Base-by-base conservation (phyloP, 352 stramenopile species). In the Phytophthora sp. region DNA sequence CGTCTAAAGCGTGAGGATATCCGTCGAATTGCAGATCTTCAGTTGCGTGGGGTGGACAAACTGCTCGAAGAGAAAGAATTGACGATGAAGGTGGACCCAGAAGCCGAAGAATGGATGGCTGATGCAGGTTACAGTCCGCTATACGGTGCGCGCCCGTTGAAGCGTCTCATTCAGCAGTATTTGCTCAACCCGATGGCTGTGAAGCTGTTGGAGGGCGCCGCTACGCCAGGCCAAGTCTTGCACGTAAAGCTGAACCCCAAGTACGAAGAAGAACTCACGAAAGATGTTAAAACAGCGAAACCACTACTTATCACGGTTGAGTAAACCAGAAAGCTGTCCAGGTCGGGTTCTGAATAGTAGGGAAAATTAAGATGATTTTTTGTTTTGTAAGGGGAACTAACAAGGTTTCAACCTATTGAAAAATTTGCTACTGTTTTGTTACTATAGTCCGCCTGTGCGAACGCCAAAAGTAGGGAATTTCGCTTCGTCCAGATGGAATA, bases 71-170 rank as follows among this genome's bases (percentile, higher is more conserved):
- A 99, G 58, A 91, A 91, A 29, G 84, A 98, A 20, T 94, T 99
- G 38, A 86, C 75, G 21, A 86, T 99, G 72, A 78, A 90, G 27
- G 84, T 98, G 20, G 88, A 88, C 7, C 83, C 97, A 6, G 79
- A 86, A 21, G 96, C 96, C 8, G 81, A 98, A 49, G 85, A 98
- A 24, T 98, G 90, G 76, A 73, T 99, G 8, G 91, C 91, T 1
- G 89, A 98, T 6, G 79, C 89, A 33, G 96, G 96, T 3, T 99
- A 98, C 71, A 98, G 99, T 74, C 92, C 96, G 23, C 79, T 94
- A 9, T 99, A 99, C 69, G 98, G 98, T 65, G 98, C 97, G 13
- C 87, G 97, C 38, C 98, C 98, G 29, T 79, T 99, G 20, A 99
- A 99, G 79, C 84, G 97, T 31, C 82, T 96, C 18, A 98, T 99